phyloP scores from a whole-genome alignment of 2,329 filamentous ascomycete species.

The Bipolaris victoriae region DNA sequence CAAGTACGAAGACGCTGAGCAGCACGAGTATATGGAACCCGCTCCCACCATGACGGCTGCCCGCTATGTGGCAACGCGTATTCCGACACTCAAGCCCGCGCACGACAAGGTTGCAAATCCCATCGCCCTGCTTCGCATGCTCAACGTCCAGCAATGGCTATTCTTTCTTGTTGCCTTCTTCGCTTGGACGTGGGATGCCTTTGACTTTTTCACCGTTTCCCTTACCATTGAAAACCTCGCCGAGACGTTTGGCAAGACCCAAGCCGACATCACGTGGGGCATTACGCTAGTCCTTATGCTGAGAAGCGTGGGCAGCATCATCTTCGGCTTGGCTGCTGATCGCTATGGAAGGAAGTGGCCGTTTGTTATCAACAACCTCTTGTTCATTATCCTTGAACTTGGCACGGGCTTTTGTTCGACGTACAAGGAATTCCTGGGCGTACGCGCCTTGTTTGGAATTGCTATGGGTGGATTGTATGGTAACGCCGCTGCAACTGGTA shows the following conservation, averaged over 20 bases:
- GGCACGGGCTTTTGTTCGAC: slow-evolving; percentile 65
- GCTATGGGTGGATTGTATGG: slow-evolving; percentile 70
- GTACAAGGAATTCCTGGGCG: slow-evolving; percentile 64
- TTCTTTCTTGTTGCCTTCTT: slow-evolving; percentile 59
- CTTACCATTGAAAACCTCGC: slow-evolving; percentile 62
- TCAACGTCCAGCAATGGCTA: slow-evolving; percentile 64
- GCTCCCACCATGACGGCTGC: slow-evolving; percentile 37
- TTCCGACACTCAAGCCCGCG: slow-evolving; percentile 62
- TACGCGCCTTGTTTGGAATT: slow-evolving; percentile 66
- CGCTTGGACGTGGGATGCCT: slow-evolving; percentile 58
- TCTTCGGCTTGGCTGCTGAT: slow-evolving; percentile 62
- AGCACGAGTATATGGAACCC: slow-evolving; percentile 23
- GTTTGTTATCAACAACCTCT: slow-evolving; percentile 65
- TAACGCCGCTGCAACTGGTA: slow-evolving; percentile 63
- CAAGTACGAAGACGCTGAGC: slow-evolving; percentile 22
- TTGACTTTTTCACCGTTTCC: slow-evolving; percentile 69
- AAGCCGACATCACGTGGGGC: slow-evolving; percentile 66
- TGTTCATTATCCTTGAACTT: slow-evolving; percentile 67
- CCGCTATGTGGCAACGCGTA: slow-evolving; percentile 60
- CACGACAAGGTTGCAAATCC: slow-evolving; percentile 63
- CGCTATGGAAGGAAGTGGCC: slow-evolving; percentile 63
- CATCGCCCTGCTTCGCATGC: slow-evolving; percentile 56
- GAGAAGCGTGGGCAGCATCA: slow-evolving; percentile 63
- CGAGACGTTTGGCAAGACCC: slow-evolving; percentile 59
- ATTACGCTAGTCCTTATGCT: slow-evolving; percentile 61